These are phyloP conservation scores for Taphrina deformans DNA, from an alignment of 1,139 yeast species.

Conservation along the genomic window DNA sequence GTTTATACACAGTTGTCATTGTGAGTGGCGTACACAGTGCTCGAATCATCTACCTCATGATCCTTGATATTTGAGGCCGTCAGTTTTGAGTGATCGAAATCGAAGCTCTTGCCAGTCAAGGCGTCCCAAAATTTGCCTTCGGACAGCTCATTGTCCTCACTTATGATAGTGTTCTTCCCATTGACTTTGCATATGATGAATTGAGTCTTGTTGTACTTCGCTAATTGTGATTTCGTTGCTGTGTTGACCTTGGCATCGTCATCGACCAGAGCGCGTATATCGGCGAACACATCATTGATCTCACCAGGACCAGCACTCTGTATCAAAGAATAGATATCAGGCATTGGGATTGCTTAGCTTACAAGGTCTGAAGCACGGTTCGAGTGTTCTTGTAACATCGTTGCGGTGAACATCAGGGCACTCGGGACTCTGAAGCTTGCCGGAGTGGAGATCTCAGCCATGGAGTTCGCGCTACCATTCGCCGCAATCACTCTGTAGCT, in stretches of 20 bases:
- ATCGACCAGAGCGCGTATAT: constrained; percentile 47
- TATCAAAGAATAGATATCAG: constrained; percentile 19
- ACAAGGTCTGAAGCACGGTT: too few relatives aligned
- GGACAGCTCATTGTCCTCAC: constrained; percentile 52
- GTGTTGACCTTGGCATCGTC: constrained; percentile 43
- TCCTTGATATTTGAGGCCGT: constrained; percentile 31
- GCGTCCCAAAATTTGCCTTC: constrained; percentile 53
- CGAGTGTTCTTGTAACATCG: too few relatives aligned
- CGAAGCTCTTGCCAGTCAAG: constrained; percentile 54
- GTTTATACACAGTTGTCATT: too few relatives aligned
- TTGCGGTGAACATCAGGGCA: neutral
- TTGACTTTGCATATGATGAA: constrained; percentile 49
- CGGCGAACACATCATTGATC: constrained; percentile 40
- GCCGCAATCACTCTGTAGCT: too few relatives aligned
- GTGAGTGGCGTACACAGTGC: neutral
- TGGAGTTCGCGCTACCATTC: neutral
- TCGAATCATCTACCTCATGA: neutral
- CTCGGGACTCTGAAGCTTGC: neutral
- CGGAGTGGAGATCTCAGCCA: neutral
- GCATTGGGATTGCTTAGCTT: too few relatives aligned
- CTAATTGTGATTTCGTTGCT: constrained; percentile 47
- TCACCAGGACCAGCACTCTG: constrained; percentile 34
- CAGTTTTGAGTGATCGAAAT: constrained; percentile 58
- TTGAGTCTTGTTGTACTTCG: constrained; percentile 51
- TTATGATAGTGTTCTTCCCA: constrained; percentile 47